phyloP scores from a whole-genome alignment of 768 basidiomycete genomes.

The Hortiboletus flavorubellus region DNA sequence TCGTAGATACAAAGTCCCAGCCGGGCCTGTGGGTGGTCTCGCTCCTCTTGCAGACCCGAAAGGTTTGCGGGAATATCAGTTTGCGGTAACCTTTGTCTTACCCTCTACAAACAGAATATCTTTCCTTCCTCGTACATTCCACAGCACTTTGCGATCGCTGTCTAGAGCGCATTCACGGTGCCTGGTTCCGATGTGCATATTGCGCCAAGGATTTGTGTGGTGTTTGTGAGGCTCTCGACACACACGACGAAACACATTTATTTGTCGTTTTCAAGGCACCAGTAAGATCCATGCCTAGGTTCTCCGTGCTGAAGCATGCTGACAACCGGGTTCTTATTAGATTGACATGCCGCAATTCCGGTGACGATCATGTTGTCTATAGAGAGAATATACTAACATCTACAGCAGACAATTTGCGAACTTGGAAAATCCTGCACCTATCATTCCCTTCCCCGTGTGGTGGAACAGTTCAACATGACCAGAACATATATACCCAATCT shows the following conservation, averaged over 20 bases:
- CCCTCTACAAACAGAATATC: constrained; percentile 48
- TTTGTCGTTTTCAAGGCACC: constrained; percentile 87
- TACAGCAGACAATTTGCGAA: constrained; percentile 48
- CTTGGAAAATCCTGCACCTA: constrained; percentile 57
- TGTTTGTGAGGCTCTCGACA: constrained; percentile 74
- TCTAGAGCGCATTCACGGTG: constrained; percentile 75
- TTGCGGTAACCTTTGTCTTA: background rate
- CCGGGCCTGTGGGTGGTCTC: constrained; percentile 48
- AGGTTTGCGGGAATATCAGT: constrained; percentile 38
- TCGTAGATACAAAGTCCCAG: constrained; percentile 60
- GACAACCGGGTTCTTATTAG: constrained; percentile 31
- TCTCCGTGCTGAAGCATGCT: background rate
- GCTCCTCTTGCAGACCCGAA: constrained; percentile 45
- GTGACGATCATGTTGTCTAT: constrained; percentile 36
- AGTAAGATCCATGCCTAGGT: constrained; percentile 39
- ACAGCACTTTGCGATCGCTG: constrained; percentile 85
- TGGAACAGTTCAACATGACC: constrained; percentile 14
- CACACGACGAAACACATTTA: constrained; percentile 77
- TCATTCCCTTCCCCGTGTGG: constrained; percentile 61
- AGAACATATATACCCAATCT: constrained; percentile 1
- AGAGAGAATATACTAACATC: constrained; percentile 9
- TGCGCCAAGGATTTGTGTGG: constrained; percentile 87
- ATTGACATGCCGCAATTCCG: constrained; percentile 73
- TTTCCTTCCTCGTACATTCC: constrained; percentile 55
- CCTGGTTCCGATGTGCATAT: constrained; percentile 90